phyloP scores from a whole-genome alignment of 2,329 filamentous ascomycete species.

The Coniella lustricola region DNA sequence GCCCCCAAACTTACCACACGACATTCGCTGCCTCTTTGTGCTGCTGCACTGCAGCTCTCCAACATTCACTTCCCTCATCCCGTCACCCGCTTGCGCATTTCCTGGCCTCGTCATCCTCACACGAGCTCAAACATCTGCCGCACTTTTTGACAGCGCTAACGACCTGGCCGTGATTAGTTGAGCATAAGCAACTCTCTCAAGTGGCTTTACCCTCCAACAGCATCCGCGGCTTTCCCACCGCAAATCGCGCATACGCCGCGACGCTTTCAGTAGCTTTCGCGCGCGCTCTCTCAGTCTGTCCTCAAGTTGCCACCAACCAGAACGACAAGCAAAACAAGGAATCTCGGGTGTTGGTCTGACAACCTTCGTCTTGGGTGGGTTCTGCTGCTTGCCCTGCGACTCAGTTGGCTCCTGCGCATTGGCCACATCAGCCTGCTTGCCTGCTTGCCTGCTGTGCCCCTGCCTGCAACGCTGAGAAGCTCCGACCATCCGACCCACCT shows the following conservation, averaged over 20 bases:
- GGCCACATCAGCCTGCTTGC: constrained; percentile 24
- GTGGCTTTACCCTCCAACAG: constrained; percentile 25
- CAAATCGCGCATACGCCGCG: constrained; percentile 20
- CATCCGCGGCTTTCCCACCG: constrained; percentile 24
- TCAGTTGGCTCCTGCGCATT: constrained; percentile 20
- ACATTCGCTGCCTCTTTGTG: constrained; percentile 12
- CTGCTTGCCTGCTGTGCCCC: constrained; percentile 9
- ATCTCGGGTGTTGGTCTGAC: constrained; percentile 7
- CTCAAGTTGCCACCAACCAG: background rate
- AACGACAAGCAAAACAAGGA: too few species aligned
- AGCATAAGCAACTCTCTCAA: constrained; percentile 17
- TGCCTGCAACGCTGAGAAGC: constrained; percentile 6
- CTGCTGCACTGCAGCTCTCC: constrained; percentile 13
- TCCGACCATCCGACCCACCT: constrained; percentile 19
- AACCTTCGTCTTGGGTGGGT: constrained; percentile 3
- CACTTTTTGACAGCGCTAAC: constrained; percentile 9
- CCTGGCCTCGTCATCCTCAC: background rate
- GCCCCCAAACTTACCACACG: too few species aligned
- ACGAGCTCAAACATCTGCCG: constrained; percentile 8
- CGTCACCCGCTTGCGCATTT: constrained; percentile 3
- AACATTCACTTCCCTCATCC: constrained; percentile 15
- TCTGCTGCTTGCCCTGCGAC: constrained; percentile 1
- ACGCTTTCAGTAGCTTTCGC: constrained; percentile 44
- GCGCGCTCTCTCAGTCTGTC: constrained; percentile 10
- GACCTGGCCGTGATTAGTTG: constrained; percentile 3